These are phyloP conservation scores for Gossypium anomalum DNA, from an alignment of 345 rosid genomes.

Conservation along the genomic window DNA sequence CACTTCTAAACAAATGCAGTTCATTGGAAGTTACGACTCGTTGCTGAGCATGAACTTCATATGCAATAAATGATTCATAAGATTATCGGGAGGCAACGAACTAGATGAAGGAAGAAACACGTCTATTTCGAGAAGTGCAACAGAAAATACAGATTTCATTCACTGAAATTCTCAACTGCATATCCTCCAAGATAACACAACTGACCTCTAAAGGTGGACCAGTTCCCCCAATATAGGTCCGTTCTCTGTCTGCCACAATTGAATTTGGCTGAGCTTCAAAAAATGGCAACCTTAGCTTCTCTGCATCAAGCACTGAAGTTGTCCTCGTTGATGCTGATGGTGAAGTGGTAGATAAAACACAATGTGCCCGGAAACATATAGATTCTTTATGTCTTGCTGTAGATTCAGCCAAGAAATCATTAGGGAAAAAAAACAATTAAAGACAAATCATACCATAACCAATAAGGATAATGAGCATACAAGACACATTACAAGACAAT, in stretches of 20 bases:
- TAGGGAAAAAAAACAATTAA: not conserved
- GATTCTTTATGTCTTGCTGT: slow-evolving; percentile 62
- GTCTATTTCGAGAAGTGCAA: not conserved
- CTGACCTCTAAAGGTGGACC: slow-evolving; percentile 63
- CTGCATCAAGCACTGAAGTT: slow-evolving; percentile 57
- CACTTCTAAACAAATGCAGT: not conserved
- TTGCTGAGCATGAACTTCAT: not conserved
- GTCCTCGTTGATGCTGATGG: slow-evolving; percentile 27
- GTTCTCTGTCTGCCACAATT: slow-evolving; percentile 40
- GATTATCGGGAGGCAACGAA: not conserved
- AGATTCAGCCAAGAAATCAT: slow-evolving; percentile 23
- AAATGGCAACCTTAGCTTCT: slow-evolving; percentile 75
- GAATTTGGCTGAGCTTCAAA: slow-evolving; percentile 53
- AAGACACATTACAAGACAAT: slow-evolving; percentile 9
- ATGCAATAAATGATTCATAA: not conserved
- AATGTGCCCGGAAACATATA: slow-evolving; percentile 50
- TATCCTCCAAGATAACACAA: not conserved
- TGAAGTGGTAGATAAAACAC: slow-evolving; percentile 63
- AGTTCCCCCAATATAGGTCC: slow-evolving; percentile 54
- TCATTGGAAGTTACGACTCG: not conserved
- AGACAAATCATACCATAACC: not conserved
- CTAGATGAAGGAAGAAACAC: not conserved
- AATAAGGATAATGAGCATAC: slow-evolving; percentile 1
- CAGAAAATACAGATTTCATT: not conserved
- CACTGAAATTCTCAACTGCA: not conserved